Conservation (phyloP, 352 stramenopile species). For the Globisporangium cystogenes region DNA sequence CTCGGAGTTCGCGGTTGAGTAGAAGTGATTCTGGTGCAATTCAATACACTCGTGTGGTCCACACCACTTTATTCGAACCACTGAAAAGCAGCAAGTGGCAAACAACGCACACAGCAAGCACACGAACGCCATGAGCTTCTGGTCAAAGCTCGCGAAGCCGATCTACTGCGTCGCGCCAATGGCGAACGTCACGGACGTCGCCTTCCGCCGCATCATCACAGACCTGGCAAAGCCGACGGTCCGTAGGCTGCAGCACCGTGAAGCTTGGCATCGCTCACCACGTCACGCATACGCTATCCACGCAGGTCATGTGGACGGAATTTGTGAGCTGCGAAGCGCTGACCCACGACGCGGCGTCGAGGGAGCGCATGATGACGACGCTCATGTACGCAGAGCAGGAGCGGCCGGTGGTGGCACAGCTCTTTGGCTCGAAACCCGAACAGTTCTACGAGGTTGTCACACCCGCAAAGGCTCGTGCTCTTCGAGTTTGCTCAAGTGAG, state of each 20-base stretch:
- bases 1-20: constrained; percentile 59
- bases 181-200: constrained; percentile 79
- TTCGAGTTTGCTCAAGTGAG: background rate
- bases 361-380: constrained; percentile 71
- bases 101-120: too few relatives aligned
- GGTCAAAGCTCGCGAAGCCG: constrained; percentile 47
- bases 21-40: background rate
- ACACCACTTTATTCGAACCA: too few relatives aligned
- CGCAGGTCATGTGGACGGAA: constrained; percentile 77
- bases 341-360: constrained; percentile 48
- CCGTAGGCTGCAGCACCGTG: background rate
- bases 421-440: constrained; percentile 83
- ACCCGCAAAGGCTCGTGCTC: background rate
- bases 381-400: constrained; percentile 71
- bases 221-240: constrained; percentile 75
- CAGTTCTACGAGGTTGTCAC: constrained; percentile 72
- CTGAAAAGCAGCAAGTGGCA: too few relatives aligned
- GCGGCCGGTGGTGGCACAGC: constrained; percentile 69
- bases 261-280: background rate
- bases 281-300: background rate
- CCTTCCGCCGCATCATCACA: constrained; percentile 65
- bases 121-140: constrained; percentile 62
- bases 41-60: background rate
- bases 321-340: constrained; percentile 85
- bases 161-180: constrained; percentile 82